These are phyloP conservation scores for Fagus sylvatica DNA, from an alignment of 306 rosid genomes.

Conservation along the genomic window DNA sequence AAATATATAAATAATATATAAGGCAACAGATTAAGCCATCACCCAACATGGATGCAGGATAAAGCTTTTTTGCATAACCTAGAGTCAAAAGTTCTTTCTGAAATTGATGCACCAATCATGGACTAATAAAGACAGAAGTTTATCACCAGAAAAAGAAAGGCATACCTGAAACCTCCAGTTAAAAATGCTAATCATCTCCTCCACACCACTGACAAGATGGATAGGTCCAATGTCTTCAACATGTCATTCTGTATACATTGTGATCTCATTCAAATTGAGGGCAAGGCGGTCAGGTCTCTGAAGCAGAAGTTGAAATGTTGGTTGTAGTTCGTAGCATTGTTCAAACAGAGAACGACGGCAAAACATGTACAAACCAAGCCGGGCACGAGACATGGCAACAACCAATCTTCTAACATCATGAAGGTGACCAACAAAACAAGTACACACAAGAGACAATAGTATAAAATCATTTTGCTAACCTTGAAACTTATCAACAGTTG, in stretches of 20 bases:
- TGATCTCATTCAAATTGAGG: slow-evolving; percentile 65
- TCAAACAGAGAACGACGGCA: slow-evolving; percentile 87
- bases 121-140: neutral
- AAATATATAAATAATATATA: neutral
- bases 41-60: neutral
- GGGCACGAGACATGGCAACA: slow-evolving; percentile 98
- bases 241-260: slow-evolving; percentile 62
- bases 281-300: slow-evolving; percentile 82
- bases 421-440: slow-evolving; percentile 93
- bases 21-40: neutral
- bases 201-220: slow-evolving; percentile 73
- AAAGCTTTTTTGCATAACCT: neutral
- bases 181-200: slow-evolving; percentile 72
- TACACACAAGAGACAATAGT: slow-evolving; percentile 88
- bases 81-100: neutral
- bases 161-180: slow-evolving; percentile 75
- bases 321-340: slow-evolving; percentile 95
- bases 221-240: slow-evolving; percentile 65
- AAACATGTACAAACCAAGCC: slow-evolving; percentile 87
- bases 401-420: slow-evolving; percentile 97
- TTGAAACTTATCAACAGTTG: slow-evolving; percentile 97
- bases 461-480: slow-evolving; percentile 99
- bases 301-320: slow-evolving; percentile 87
- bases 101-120: neutral
- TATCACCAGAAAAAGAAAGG: slow-evolving; percentile 1